Base-by-base conservation (phyloP, 441 rosid species). In the California macrophylla region DNA sequence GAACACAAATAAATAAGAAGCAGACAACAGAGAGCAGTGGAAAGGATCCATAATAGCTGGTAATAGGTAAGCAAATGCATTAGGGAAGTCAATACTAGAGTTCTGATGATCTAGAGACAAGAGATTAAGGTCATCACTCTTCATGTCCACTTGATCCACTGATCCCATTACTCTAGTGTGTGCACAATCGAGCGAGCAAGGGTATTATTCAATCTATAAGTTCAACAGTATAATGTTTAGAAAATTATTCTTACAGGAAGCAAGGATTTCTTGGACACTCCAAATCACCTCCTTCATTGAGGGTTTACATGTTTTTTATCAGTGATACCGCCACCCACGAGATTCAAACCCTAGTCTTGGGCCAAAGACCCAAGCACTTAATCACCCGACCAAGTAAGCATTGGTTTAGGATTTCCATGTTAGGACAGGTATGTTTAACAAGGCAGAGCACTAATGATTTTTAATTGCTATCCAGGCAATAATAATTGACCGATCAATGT, bases 221-320 rank as follows among this genome's bases (percentile, higher is more conserved):
- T 58, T 58, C 64, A 23, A 5, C 12, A 47, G 56, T 2, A 56
- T 56, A 3, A 29, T 62, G 66, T 62, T 62, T 62, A 1, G 66
- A 25, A 62, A 62, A 4, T 26, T 62, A 10, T 26, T 38, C 66
- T 62, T 28, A 2, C 36, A 62, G 38, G 15, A 28, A 62, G 38
- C 36, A 62, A 62, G 66, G 66, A 62, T 13, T 62, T 62, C 21
- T 62, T 28, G 38, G 66, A 26, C 23, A 29, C 38, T 28, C 38
- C 36, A 15, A 28, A 29, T 26, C 38, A 15, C 66, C 66, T 62
- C 36, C 66, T 61, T 2, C 32, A 58, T 58, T 58, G n/a, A 24
- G 6, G 28, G 6, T 62, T 62, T 62, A 62, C 20, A 62, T 15
- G 34, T 28, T 62, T 13, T 28, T 9, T 40, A 15, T 40, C 50